Percentiles rank a stretch among this genome's conserved stretches.
phyloP scores from a whole-genome alignment of 805 yeast species.

The Candida manassasensis region DNA sequence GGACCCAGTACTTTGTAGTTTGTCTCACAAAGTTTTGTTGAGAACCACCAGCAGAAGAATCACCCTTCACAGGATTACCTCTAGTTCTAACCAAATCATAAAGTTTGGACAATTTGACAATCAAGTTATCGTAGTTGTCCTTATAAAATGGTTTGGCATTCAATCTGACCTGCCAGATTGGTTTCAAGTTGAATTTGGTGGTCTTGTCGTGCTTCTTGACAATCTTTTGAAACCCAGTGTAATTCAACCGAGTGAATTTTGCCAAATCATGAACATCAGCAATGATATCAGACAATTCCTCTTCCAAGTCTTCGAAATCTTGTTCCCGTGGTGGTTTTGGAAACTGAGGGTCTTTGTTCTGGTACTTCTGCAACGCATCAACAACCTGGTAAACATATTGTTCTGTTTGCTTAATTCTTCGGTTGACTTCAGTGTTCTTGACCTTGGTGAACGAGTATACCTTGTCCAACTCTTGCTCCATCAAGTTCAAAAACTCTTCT shows the following conservation, averaged over 20 bases:
- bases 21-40: conserved; percentile 98
- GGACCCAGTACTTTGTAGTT: conserved; percentile 99
- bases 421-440: conserved; percentile 77
- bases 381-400: conserved; percentile 65
- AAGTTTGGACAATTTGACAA: conserved; percentile 81
- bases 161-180: conserved; percentile 88
- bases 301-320: conserved; percentile 41
- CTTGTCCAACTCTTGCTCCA: conserved; percentile 87
- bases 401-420: conserved; percentile 82
- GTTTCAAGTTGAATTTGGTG: conserved; percentile 68
- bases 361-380: conserved; percentile 31
- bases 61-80: conserved; percentile 93
- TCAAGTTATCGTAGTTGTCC: conserved; percentile 85
- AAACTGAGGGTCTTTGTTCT: conserved; percentile 18
- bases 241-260: conserved; percentile 86
- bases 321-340: conserved; percentile 35
- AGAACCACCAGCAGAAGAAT: conserved; percentile 95
- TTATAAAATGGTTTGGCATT: conserved; percentile 94
- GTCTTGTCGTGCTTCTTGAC: conserved; percentile 94
- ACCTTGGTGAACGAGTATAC: conserved; percentile 88
- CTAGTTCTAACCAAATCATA: conserved; percentile 93
- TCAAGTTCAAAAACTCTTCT: conserved; percentile 66
- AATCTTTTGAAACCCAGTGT: conserved; percentile 95
- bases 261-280: conserved; percentile 97
- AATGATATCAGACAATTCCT: conserved; percentile 63